Percentiles rank a stretch among this genome's conserved stretches.
phyloP scores from a whole-genome alignment of 140 eudicot species.

The Stevia rebaudiana region DNA sequence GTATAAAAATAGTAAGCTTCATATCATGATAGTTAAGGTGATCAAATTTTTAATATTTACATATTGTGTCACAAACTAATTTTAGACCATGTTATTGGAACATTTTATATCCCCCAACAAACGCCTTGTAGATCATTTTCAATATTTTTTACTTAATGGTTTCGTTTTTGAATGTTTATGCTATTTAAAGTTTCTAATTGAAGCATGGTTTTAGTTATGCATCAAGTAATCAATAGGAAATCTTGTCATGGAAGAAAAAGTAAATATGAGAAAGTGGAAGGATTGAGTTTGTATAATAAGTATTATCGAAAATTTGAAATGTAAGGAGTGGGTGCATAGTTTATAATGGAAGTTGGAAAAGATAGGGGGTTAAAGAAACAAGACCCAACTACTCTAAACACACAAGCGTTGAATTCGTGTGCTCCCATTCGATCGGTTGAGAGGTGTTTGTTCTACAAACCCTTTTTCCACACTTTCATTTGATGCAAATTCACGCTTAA shows the following conservation, averaged over 20 bases:
- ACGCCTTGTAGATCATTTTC: too few relatives aligned
- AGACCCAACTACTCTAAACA: slow-evolving; percentile 45
- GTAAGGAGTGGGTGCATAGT: slow-evolving; percentile 25
- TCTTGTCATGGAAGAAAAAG: not conserved
- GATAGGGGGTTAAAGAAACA: slow-evolving; percentile 46
- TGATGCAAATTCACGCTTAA: slow-evolving; percentile 28
- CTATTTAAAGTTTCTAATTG: too few relatives aligned
- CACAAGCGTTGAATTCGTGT: slow-evolving; percentile 66
- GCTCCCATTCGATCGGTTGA: slow-evolving; percentile 42
- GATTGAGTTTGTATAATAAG: not conserved
- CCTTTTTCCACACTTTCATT: slow-evolving; percentile 1
- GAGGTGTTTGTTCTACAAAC: slow-evolving; percentile 40
- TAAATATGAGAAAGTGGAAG: not conserved
- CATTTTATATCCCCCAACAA: too few relatives aligned
- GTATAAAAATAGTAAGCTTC: too few relatives aligned
- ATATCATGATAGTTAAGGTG: too few relatives aligned
- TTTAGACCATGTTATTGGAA: too few relatives aligned
- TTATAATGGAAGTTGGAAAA: slow-evolving; percentile 33
- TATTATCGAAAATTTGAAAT: not conserved
- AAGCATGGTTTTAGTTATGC: too few relatives aligned
- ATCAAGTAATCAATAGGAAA: not conserved
- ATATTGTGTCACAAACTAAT: too few relatives aligned
- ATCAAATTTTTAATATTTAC: too few relatives aligned
- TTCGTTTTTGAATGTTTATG: too few relatives aligned
- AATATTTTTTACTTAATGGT: too few relatives aligned